Base-by-base conservation (phyloP, 164 flowering plant species). In the Vitis rupestris region DNA sequence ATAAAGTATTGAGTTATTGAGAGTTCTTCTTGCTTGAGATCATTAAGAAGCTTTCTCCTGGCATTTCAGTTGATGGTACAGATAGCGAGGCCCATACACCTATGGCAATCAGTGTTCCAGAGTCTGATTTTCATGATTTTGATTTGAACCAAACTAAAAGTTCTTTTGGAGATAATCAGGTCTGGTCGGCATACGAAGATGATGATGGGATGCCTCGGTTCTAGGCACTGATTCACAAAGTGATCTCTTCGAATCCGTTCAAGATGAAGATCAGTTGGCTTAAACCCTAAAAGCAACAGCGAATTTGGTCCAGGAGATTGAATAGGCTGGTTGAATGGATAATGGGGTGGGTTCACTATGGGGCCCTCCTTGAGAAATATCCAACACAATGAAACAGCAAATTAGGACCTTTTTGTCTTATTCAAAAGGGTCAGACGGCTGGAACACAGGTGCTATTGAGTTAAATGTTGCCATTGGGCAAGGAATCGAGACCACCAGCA, bases 161-260 rank as follows among this genome's bases (percentile, higher is more conserved):
- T 6, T 78, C 80, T 15, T 88, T 88, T 64, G 82, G 54, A 48
- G 85, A 82, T 8, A 84, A 82, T 57, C 85, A 88, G 72, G 88
- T 88, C 10, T 88, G 93, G 93, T 86, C 90, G 70, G 82, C 85
- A 47, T 88, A 88, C 71, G 93, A 86, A 65, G 80, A 80, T 64
- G 83, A 79, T 70, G 90, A 88, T 76, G 90, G 90, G 49, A 88
- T 88, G 93, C 93, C 93, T 30, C 88, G 90, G 2, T 82, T 67
- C 74, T 88, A 87, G 71, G 90, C 87, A 10, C 58, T 84, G 62
- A 78, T 88, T 64, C 82, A 82, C 68, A 78, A 79, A 69, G 89
- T 88, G 16, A 66, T 83, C 14, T 86, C 89, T 3, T 14, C 44
- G 61, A 77, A 80, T 10, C 92, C 92, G 48, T 86, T 88, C 67